Evolutionary conservation across 306 rosid genomes (phyloP).

Genomic region (Trifolium fragiferum): DNA sequence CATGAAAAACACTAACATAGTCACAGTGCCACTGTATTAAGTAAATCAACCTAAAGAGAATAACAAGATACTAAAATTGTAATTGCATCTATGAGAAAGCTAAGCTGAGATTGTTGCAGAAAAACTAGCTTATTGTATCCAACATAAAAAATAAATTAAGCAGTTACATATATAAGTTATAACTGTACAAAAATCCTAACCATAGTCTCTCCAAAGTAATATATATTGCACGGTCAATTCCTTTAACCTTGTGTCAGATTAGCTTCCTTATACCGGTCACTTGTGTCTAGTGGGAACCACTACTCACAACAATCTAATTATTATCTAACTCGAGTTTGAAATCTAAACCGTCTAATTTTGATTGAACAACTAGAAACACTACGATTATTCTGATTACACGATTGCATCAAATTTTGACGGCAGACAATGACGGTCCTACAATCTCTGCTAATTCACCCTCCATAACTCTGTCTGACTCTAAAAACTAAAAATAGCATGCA

Average conservation of each 20-base stretch:
- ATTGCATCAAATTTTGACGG: not conserved
- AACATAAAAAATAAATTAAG: slow-evolving; percentile 39
- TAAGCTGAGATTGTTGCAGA: slow-evolving; percentile 31
- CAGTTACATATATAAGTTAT: slow-evolving; percentile 4
- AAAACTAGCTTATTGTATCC: slow-evolving; percentile 48
- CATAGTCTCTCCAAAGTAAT: not conserved
- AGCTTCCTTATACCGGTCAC: slow-evolving; percentile 25
- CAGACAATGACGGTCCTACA: too few species aligned
- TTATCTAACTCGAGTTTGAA: too few species aligned
- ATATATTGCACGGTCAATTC: slow-evolving; percentile 39
- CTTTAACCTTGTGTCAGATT: slow-evolving; percentile 54
- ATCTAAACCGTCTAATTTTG: too few species aligned
- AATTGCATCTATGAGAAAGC: slow-evolving; percentile 13
- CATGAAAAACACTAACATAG: slow-evolving; percentile 44
- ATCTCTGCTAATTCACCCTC: not conserved
- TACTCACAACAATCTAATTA: not conserved
- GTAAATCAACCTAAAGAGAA: slow-evolving; percentile 10
- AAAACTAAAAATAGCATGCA: slow-evolving; percentile 10
- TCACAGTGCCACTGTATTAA: not conserved
- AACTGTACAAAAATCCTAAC: slow-evolving; percentile 40
- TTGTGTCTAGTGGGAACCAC: slow-evolving; percentile 18
- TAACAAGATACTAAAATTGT: slow-evolving; percentile 34
- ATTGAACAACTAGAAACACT: too few species aligned
- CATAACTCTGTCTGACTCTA: slow-evolving; percentile 24
- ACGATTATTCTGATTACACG: too few species aligned